A percentile compares a stretch with the other conserved stretches of the same genome.
These are phyloP conservation scores for Metschnikowia vanudenii DNA, from an alignment of 805 yeast species.

Conservation along the genomic window DNA sequence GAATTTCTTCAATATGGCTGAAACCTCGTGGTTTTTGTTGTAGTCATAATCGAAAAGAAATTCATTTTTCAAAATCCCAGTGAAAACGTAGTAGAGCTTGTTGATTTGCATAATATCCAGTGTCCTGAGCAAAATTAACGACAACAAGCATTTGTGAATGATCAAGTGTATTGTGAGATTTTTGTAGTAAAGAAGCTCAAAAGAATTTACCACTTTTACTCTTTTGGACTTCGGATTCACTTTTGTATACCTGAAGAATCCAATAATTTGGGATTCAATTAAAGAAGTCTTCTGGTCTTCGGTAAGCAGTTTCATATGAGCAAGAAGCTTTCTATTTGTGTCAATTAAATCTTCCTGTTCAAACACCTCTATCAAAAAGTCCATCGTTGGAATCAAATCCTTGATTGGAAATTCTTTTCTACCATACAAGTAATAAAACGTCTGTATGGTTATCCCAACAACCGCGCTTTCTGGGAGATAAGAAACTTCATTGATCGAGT, in stretches of 20 bases:
- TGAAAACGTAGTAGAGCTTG: constrained; percentile 33
- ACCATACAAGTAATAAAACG: constrained; percentile 27
- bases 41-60: constrained; percentile 43
- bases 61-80: constrained; percentile 41
- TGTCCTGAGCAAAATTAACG: constrained; percentile 42
- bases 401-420: constrained; percentile 19
- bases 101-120: constrained; percentile 21
- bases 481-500: constrained; percentile 49
- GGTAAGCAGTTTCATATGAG: constrained; percentile 17
- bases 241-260: constrained; percentile 21
- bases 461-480: constrained; percentile 54
- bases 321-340: constrained; percentile 25
- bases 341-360: constrained; percentile 23
- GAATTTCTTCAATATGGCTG: constrained; percentile 25
- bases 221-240: constrained; percentile 15
- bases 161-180: constrained; percentile 56
- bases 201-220: constrained; percentile 42
- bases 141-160: constrained; percentile 49
- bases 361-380: constrained; percentile 24
- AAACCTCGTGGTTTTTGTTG: constrained; percentile 29
- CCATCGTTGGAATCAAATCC: constrained; percentile 32
- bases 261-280: constrained; percentile 26
- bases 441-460: constrained; percentile 46
- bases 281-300: constrained; percentile 26
- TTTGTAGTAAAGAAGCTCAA: constrained; percentile 57